phyloP scores from a whole-genome alignment of 2,329 filamentous ascomycete species.

The Venturia aucupariae region DNA sequence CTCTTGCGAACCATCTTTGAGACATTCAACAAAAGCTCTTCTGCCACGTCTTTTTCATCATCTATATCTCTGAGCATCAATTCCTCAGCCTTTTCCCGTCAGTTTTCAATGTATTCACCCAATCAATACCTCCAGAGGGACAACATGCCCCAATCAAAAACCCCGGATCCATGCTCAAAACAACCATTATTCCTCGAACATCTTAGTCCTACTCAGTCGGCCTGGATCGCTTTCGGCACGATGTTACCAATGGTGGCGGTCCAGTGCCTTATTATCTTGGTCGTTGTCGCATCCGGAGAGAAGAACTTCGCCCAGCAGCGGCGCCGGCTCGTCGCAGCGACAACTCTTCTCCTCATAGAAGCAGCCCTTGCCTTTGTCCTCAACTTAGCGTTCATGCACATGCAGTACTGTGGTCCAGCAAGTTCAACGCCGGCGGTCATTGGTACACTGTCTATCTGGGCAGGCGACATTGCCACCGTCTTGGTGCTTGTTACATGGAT shows the following conservation, averaged over 20 bases:
- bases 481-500: not conserved
- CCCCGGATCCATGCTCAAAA: not conserved
- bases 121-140: not conserved
- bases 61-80: not conserved
- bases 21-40: not conserved
- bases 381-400: not conserved
- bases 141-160: not conserved
- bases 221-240: not conserved
- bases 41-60: not conserved
- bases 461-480: not conserved
- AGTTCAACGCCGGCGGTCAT: not conserved
- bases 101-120: not conserved
- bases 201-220: not conserved
- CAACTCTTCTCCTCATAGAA: not conserved
- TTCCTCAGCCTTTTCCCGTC: not conserved
- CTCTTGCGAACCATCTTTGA: not conserved
- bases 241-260: not conserved
- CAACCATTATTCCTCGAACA: not conserved
- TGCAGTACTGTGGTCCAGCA: not conserved
- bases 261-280: not conserved
- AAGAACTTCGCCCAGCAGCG: not conserved
- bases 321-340: not conserved
- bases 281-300: not conserved
- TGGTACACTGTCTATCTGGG: not conserved
- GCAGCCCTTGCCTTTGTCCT: not conserved